Base-by-base conservation (phyloP, 352 stramenopile species). In the Globisporangium lucens region DNA sequence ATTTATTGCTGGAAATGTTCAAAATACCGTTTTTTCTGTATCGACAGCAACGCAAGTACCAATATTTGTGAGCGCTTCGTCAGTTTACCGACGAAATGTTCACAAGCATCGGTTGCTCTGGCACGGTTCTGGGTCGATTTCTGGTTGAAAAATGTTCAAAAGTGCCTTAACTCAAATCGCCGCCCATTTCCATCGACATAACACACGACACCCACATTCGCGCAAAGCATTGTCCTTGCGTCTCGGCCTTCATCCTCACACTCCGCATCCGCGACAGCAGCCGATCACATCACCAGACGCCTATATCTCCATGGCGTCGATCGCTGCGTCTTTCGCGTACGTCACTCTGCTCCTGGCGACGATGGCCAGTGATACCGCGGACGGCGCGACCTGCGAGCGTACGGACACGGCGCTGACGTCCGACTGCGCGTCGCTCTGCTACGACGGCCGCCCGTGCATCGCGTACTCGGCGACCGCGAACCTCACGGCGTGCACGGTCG, bases 341-440 rank as follows among this genome's bases (percentile, higher is more conserved):
- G 12, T 35, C 24, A 6, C 51, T 35, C 4, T 30, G 29, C 53
- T 59, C 2, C 3, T 33, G 52, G 33, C 12, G 22, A 46, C 5
- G 22, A 46, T 56, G 22, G 10, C 58, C 38, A 22, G 30, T 12
- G 38, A 29, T 17, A 30, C 15, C 15, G 24, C 53, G 10, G 12
- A 8, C n/a, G 53, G 53, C 13, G 66, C 56, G 27, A 55, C 76
- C 4, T 89, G 80, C 69, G 68, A 53, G 22, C 79, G 76, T 38
- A 76, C 69, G 65, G 67, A 65, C 15, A 87, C 79, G 15, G 77
- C 80, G 29, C 63, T 89, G 20, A 89, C 80, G 3, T 86, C 77
- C 12, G 75, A 67, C 68, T 89, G 79, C 69, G 75, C 72, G 53
- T 70, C 61, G n/a, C 59, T 74, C 17, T 90, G 82, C 77, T 89